A percentile compares a stretch with the other conserved stretches of the same genome.
phyloP scores from a whole-genome alignment of 345 rosid genomes.

The Conringia planisiliqua region DNA sequence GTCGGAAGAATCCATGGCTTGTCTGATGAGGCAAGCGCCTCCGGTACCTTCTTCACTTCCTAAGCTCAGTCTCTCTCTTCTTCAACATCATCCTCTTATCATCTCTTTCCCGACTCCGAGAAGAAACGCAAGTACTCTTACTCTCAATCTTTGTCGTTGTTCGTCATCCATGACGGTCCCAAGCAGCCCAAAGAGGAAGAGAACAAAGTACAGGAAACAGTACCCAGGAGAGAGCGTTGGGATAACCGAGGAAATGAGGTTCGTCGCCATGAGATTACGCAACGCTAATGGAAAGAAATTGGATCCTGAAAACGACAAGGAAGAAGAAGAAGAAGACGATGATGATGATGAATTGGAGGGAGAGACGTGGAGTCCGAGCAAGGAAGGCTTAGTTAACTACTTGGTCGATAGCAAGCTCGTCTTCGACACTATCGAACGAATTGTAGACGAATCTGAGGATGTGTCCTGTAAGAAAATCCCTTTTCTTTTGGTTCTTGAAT shows the following conservation, averaged over 20 bases:
- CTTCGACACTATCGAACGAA: conserved; percentile 65
- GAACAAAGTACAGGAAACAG: conserved; percentile 64
- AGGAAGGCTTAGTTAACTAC: conserved; percentile 66
- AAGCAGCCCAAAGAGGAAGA: conserved; percentile 39
- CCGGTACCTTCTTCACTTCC: neutral
- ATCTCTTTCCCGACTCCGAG: neutral
- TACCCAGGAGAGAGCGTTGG: conserved; percentile 85
- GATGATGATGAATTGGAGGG: conserved; percentile 20
- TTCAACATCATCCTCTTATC: neutral
- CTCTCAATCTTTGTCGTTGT: neutral
- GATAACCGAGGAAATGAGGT: conserved; percentile 91
- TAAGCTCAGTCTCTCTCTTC: neutral
- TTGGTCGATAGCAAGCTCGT: conserved; percentile 78
- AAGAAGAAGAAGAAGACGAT: conserved; percentile 16
- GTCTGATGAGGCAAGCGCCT: neutral
- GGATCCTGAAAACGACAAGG: conserved; percentile 20
- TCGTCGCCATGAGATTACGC: conserved; percentile 89
- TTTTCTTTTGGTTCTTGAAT: neutral
- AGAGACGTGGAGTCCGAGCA: conserved; percentile 60
- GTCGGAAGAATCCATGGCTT: conserved; percentile 25
- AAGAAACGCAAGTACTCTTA: neutral
- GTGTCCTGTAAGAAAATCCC: conserved; percentile 63
- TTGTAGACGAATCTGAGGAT: conserved; percentile 71
- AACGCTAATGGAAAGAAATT: conserved; percentile 58
- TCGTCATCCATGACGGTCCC: conserved; percentile 23